phyloP scores from a whole-genome alignment of 2,329 filamentous ascomycete genomes.

The Plenodomus tracheiphilus region DNA sequence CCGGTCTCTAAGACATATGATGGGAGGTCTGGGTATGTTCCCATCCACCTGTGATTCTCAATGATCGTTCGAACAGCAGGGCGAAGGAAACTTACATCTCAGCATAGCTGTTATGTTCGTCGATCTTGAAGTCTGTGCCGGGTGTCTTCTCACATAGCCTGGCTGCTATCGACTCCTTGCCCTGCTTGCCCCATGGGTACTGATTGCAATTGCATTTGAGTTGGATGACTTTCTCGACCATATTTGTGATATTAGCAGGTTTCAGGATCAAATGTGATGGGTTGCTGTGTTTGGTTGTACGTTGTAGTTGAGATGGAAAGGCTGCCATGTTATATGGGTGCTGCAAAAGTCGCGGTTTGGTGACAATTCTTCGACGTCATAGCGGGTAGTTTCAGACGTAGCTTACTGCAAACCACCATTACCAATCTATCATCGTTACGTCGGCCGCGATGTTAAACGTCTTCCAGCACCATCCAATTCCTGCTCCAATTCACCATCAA shows the following conservation, averaged over 20 bases:
- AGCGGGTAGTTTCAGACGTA: conserved; percentile 22
- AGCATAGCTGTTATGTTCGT: conserved; percentile 66
- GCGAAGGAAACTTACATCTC: conserved; percentile 51
- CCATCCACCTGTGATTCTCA: conserved; percentile 62
- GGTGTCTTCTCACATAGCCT: conserved; percentile 67
- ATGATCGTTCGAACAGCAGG: neutral
- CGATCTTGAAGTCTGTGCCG: conserved; percentile 64
- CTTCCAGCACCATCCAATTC: neutral
- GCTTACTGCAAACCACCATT: neutral
- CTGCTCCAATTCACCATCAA: neutral
- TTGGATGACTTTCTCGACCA: conserved; percentile 58
- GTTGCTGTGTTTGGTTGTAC: neutral
- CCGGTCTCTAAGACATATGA: conserved; percentile 65
- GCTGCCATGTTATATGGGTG: conserved; percentile 3
- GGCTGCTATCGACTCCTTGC: conserved; percentile 67
- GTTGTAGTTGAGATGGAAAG: conserved; percentile 1
- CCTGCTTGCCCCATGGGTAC: conserved; percentile 73
- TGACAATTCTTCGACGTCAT: conserved; percentile 38
- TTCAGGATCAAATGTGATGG: neutral
- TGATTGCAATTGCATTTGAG: conserved; percentile 61
- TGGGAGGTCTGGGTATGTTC: conserved; percentile 72
- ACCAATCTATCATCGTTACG: neutral
- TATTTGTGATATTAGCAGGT: conserved; percentile 25
- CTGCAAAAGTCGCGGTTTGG: conserved; percentile 11
- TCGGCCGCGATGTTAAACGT: neutral